Conservation (phyloP, 345 rosid species). For the sweet orange (Citrus sinensis) region DNA sequence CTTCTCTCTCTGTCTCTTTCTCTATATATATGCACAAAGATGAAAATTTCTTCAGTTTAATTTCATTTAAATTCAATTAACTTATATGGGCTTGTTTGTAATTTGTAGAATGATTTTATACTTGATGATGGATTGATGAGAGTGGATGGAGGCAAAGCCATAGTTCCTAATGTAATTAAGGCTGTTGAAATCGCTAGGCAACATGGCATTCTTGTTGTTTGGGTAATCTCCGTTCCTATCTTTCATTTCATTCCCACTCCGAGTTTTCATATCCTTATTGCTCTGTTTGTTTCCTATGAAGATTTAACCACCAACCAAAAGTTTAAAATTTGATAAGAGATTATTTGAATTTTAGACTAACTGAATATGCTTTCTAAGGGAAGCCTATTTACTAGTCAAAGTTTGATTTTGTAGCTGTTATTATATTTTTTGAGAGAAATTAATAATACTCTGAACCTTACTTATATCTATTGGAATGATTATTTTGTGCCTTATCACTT, state of each 20-base stretch:
- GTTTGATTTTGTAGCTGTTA: background rate
- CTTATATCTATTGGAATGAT: background rate
- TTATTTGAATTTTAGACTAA: background rate
- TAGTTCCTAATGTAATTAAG: constrained; percentile 64
- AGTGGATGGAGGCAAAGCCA: constrained; percentile 66
- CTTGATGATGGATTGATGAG: constrained; percentile 41
- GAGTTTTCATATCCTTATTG: background rate
- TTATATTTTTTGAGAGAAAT: background rate
- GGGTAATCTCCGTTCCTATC: constrained; percentile 42
- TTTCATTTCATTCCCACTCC: background rate
- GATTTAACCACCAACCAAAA: background rate
- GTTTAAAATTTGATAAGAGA: background rate
- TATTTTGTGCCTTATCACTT: background rate
- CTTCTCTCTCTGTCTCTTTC: background rate
- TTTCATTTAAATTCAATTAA: background rate
- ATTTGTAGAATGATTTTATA: constrained; percentile 62
- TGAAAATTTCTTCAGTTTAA: background rate
- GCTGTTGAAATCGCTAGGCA: constrained; percentile 69
- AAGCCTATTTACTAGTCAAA: background rate
- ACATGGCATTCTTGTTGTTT: constrained; percentile 67
- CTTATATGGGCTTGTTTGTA: background rate
- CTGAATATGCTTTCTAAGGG: background rate
- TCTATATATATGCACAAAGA: background rate
- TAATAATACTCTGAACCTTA: background rate
- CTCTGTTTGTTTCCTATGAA: constrained; percentile 13